Conservation (phyloP, 208 protist genomes). For the Crithidia acanthocephali region DNA sequence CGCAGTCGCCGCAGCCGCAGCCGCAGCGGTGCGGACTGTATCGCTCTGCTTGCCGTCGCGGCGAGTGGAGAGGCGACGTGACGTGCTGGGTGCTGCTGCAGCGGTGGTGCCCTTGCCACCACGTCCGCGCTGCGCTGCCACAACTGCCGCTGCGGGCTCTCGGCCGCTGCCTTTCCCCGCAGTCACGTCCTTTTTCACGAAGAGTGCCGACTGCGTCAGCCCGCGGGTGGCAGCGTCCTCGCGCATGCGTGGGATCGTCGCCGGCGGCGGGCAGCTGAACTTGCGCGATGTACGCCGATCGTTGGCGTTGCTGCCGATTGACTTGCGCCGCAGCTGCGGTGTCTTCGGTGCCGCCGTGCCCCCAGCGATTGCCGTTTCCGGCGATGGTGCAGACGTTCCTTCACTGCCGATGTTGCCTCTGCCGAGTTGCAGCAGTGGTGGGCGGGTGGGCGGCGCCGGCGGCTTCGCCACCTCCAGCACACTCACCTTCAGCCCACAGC, state of each 20-base stretch:
- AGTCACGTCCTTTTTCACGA: neutral
- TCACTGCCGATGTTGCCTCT: neutral
- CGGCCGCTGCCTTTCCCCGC: neutral
- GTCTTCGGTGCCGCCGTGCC: neutral
- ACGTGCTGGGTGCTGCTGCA: neutral
- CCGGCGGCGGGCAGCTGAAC: slow-evolving; percentile 1
- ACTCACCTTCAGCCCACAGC: slow-evolving; percentile 30
- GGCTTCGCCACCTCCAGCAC: slow-evolving; percentile 12
- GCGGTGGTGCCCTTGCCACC: neutral
- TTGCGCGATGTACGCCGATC: neutral
- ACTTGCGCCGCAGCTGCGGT: slow-evolving; percentile 9
- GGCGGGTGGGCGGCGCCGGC: neutral
- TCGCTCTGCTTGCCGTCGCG: neutral
- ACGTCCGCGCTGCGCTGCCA: neutral
- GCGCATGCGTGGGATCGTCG: slow-evolving; percentile 33
- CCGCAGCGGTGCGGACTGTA: too few relatives aligned
- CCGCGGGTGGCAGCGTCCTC: slow-evolving; percentile 37
- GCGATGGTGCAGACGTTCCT: neutral
- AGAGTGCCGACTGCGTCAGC: slow-evolving; percentile 28
- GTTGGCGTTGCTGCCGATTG: neutral
- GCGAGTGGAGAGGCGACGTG: neutral
- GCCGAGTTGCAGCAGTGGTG: neutral
- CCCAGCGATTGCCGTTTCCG: neutral
- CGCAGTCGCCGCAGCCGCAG: neutral
- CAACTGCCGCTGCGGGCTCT: neutral